phyloP scores from a whole-genome alignment of 106 monocot genomes.

The Narthecium ossifragum region DNA sequence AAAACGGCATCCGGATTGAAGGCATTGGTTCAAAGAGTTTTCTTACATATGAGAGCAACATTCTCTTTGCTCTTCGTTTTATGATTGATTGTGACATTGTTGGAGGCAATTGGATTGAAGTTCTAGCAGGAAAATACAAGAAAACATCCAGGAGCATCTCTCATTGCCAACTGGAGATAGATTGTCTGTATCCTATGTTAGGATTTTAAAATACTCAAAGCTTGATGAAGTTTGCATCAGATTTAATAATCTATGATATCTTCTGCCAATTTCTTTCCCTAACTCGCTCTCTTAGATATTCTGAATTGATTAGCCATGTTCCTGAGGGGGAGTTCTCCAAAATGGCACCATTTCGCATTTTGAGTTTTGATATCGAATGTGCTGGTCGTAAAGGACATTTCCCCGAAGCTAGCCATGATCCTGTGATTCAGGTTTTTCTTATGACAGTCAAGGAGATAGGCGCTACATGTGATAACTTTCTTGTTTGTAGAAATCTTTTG shows the following conservation, averaged over 20 bases:
- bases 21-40: slow-evolving; percentile 90
- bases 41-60: slow-evolving; percentile 96
- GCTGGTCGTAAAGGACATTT: slow-evolving; percentile 98
- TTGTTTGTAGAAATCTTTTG: neutral
- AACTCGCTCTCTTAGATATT: slow-evolving; percentile 52
- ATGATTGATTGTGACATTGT: slow-evolving; percentile 97
- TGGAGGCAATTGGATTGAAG: slow-evolving; percentile 98
- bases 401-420: slow-evolving; percentile 96
- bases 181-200: slow-evolving; percentile 90
- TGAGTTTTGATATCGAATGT: slow-evolving; percentile 99
- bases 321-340: slow-evolving; percentile 95
- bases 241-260: no score
- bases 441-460: no score
- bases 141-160: slow-evolving; percentile 57
- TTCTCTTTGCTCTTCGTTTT: slow-evolving; percentile 96
- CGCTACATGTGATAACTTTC: no score
- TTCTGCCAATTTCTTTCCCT: slow-evolving; percentile 30
- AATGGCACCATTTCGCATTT: slow-evolving; percentile 97
- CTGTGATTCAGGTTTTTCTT: slow-evolving; percentile 90
- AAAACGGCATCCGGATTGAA: slow-evolving; percentile 82
- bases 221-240: no score
- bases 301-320: slow-evolving; percentile 84
- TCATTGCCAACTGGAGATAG: slow-evolving; percentile 83
- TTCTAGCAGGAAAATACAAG: slow-evolving; percentile 70
- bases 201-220: no score